These are phyloP conservation scores for Calonectria montana DNA, from an alignment of 2,329 filamentous ascomycete genomes.

Conservation along the genomic window DNA sequence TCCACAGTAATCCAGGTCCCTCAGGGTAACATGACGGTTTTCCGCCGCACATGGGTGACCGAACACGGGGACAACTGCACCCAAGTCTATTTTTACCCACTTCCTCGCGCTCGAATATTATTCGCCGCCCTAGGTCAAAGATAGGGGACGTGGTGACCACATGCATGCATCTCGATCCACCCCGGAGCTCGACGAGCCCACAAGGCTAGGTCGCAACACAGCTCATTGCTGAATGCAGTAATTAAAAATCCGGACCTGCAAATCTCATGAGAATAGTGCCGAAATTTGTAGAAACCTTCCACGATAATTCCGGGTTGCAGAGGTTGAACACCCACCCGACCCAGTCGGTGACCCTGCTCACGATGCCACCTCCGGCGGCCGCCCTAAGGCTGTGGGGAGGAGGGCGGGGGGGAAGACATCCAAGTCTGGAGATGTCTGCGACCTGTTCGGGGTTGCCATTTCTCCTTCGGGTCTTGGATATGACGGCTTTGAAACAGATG, in stretches of 20 bases:
- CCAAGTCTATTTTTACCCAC: constrained; percentile 4
- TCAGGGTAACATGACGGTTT: background rate
- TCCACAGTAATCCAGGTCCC: background rate
- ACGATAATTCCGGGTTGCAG: background rate
- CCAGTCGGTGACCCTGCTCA: background rate
- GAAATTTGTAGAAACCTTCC: constrained; percentile 6
- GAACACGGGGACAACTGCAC: background rate
- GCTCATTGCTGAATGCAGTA: background rate
- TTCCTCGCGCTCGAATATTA: background rate
- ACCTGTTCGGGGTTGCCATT: background rate
- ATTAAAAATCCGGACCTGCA: background rate
- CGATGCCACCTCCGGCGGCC: background rate
- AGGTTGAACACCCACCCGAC: background rate
- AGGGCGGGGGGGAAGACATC: background rate
- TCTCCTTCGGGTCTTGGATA: background rate
- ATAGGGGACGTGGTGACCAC: background rate
- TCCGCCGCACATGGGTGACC: background rate
- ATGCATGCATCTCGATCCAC: constrained; percentile 7
- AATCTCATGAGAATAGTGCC: background rate
- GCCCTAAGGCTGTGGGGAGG: background rate
- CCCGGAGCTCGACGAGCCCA: constrained; percentile 1
- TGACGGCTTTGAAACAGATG: background rate
- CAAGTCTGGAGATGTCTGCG: background rate
- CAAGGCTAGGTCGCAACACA: constrained; percentile 1
- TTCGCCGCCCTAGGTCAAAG: constrained; percentile 7